phyloP scores from a whole-genome alignment of 495 filamentous ascomycete genomes.

The Bryoglossum gracile region DNA sequence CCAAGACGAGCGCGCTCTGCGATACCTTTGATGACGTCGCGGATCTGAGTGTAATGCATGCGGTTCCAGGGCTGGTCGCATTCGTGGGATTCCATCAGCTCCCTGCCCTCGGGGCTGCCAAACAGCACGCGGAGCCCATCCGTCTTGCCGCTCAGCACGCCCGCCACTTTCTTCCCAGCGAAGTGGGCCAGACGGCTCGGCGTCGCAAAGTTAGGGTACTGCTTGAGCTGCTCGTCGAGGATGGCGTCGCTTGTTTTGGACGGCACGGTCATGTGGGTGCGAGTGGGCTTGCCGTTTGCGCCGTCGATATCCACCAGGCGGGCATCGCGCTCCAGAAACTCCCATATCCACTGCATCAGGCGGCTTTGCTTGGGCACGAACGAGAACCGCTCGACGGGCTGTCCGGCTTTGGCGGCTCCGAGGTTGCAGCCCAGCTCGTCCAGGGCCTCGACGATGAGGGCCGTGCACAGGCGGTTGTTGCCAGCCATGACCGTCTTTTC shows the following conservation, averaged over 20 bases:
- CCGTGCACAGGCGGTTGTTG: conserved; percentile 32
- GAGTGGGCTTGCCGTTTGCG: conserved; percentile 27
- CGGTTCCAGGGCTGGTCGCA: conserved; percentile 36
- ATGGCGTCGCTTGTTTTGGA: conserved; percentile 29
- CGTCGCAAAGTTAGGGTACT: conserved; percentile 32
- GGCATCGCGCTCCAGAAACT: conserved; percentile 34
- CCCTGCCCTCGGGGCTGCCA: conserved; percentile 36
- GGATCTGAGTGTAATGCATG: conserved; percentile 35
- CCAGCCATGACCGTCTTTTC: conserved; percentile 2
- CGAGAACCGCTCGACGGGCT: conserved; percentile 29
- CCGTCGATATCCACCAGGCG: conserved; percentile 34
- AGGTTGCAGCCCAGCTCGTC: conserved; percentile 35
- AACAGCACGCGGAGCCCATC: conserved; percentile 45
- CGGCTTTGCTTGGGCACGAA: conserved; percentile 29
- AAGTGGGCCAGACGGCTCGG: conserved; percentile 37
- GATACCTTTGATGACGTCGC: conserved; percentile 34
- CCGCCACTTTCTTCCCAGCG: conserved; percentile 36
- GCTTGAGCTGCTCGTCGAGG: conserved; percentile 30
- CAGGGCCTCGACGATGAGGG: conserved; percentile 38
- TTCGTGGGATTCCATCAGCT: conserved; percentile 39
- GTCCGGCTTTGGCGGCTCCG: conserved; percentile 26
- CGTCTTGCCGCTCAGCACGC: conserved; percentile 34
- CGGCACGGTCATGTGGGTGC: conserved; percentile 33
- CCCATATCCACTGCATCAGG: conserved; percentile 35
- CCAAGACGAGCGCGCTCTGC: conserved; percentile 24